Percentiles rank a stretch among this genome's conserved stretches.
These are phyloP conservation scores for Lasiosphaeriaceae sp. DNA, from an alignment of 495 filamentous ascomycete genomes.

Conservation along the genomic window DNA sequence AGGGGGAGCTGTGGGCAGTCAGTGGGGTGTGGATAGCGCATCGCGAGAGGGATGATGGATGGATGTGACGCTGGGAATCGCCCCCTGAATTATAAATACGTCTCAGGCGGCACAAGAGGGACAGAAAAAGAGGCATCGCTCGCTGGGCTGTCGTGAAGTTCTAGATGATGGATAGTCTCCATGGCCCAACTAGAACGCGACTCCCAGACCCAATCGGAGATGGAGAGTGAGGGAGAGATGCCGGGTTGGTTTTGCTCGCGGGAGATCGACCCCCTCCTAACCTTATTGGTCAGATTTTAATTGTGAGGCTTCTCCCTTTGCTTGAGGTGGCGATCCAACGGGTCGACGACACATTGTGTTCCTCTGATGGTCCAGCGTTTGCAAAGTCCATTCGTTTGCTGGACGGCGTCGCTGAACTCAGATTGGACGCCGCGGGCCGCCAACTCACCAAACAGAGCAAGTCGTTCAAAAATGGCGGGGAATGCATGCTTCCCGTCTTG, in stretches of 20 bases:
- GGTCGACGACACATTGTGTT: too few relatives aligned
- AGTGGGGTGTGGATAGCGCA: neutral
- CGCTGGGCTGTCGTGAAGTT: too few relatives aligned
- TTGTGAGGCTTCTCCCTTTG: neutral
- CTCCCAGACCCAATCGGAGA: neutral
- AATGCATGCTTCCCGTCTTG: conserved; percentile 10
- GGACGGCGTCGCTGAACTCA: neutral
- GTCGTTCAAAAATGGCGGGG: conserved; percentile 3
- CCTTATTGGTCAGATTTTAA: too few relatives aligned
- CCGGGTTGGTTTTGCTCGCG: too few relatives aligned
- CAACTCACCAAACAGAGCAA: neutral
- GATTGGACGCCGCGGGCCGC: neutral
- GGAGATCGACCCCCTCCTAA: too few relatives aligned
- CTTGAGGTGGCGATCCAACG: neutral
- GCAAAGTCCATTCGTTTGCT: conserved; percentile 13
- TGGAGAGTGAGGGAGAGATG: too few relatives aligned
- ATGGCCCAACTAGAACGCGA: too few relatives aligned
- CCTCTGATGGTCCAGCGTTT: conserved; percentile 12
- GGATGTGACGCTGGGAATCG: neutral
- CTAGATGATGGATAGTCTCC: too few relatives aligned
- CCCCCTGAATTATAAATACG: too few relatives aligned
- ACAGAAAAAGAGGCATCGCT: neutral
- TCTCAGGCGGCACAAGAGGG: too few relatives aligned
- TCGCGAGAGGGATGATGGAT: conserved; percentile 1
- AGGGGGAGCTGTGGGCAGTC: conserved; percentile 2